phyloP scores from a whole-genome alignment of 768 basidiomycete species.

The Lepiota brunneoincarnata region DNA sequence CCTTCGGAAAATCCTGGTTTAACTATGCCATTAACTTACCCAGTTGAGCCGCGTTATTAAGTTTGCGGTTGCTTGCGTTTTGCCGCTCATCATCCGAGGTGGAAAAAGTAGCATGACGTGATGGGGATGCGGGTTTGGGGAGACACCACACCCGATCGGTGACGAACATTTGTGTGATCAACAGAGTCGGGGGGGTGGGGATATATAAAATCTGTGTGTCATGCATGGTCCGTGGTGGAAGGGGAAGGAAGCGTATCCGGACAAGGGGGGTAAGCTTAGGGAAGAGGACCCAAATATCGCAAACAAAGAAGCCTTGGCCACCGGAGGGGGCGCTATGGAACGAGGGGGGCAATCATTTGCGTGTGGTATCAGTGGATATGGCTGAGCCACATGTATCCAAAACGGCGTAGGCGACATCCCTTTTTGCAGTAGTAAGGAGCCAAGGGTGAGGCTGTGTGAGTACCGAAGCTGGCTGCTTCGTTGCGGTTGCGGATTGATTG shows the following conservation, averaged over 20 bases:
- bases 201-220: slow-evolving; percentile 11
- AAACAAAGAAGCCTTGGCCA: slow-evolving; percentile 12
- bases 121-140: slow-evolving; percentile 8
- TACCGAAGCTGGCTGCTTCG: slow-evolving; percentile 3
- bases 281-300: neutral
- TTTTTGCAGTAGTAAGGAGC: slow-evolving; percentile 4
- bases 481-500: slow-evolving; percentile 8
- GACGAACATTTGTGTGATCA: slow-evolving; percentile 11
- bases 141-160: slow-evolving; percentile 7
- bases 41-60: neutral
- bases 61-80: neutral
- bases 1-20: slow-evolving; percentile 7
- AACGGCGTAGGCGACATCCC: slow-evolving; percentile 7
- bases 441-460: slow-evolving; percentile 1
- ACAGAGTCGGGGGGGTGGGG: neutral
- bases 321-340: slow-evolving; percentile 9
- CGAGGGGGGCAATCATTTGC: slow-evolving; percentile 1
- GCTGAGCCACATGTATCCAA: slow-evolving; percentile 8
- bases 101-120: slow-evolving; percentile 4
- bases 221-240: slow-evolving; percentile 10
- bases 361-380: slow-evolving; percentile 1
- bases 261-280: neutral
- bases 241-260: slow-evolving; percentile 9
- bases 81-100: slow-evolving; percentile 6
- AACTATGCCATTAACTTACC: slow-evolving; percentile 1